A percentile compares a stretch with the other conserved stretches of the same genome.
These are phyloP conservation scores for Thinopyrum obtusiflorum DNA, from an alignment of 202 grass and related monocot species.

Conservation along the genomic window DNA sequence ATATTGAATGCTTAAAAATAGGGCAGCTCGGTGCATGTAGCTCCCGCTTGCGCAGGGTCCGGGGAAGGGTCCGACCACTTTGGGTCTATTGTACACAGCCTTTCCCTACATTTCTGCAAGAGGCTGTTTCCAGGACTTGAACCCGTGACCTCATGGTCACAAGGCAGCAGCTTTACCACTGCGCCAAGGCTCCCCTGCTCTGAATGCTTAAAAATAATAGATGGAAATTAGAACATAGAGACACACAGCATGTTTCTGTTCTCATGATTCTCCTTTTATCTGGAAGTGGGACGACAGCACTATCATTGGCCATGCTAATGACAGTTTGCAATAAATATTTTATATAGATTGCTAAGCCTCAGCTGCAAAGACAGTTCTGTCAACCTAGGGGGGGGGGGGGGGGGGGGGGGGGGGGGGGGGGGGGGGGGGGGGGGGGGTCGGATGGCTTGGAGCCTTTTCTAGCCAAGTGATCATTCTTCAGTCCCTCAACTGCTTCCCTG, in stretches of 20 bases:
- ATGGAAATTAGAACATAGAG: not conserved
- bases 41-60: too few relatives aligned
- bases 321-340: slow-evolving; percentile 1
- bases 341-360: not conserved
- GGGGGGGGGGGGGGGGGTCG: too few relatives aligned
- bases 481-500: slow-evolving; percentile 28
- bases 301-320: not conserved
- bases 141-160: too few relatives aligned
- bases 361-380: not conserved
- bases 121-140: too few relatives aligned
- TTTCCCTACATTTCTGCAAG: too few relatives aligned
- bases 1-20: not conserved
- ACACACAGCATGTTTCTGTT: not conserved
- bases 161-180: too few relatives aligned
- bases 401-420: too few relatives aligned
- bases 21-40: too few relatives aligned
- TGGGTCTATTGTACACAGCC: too few relatives aligned
- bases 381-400: too few relatives aligned
- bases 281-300: not conserved
- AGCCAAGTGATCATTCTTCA: slow-evolving; percentile 15
- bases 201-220: not conserved
- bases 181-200: too few relatives aligned
- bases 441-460: not conserved
- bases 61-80: too few relatives aligned
- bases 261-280: not conserved